phyloP scores from a whole-genome alignment of 2,329 filamentous ascomycete species.

The Lachnellula hyalina region DNA sequence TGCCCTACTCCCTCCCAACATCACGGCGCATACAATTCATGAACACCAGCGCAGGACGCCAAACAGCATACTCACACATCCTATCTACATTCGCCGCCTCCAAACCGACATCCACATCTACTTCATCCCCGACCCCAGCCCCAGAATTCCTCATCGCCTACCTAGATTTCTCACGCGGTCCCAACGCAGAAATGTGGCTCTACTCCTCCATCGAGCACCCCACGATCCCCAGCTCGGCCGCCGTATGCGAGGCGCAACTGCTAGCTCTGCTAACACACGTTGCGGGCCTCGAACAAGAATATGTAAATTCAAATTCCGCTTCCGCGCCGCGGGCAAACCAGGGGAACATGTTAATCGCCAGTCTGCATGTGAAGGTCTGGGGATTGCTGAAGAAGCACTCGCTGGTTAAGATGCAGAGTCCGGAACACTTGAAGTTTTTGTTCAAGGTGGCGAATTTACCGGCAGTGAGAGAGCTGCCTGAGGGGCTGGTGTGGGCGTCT shows the following conservation, averaged over 20 bases:
- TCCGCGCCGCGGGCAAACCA: slow-evolving; percentile 16
- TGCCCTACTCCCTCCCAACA: slow-evolving; percentile 56
- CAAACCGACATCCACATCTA: too few relatives aligned
- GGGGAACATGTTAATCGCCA: slow-evolving; percentile 39
- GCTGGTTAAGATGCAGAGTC: slow-evolving; percentile 21
- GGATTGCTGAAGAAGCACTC: slow-evolving; percentile 28
- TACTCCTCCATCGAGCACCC: slow-evolving; percentile 47
- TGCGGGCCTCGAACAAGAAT: slow-evolving; percentile 25
- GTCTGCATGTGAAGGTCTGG: slow-evolving; percentile 36
- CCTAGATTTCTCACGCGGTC: slow-evolving; percentile 53
- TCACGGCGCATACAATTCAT: slow-evolving; percentile 59
- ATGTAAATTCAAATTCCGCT: slow-evolving; percentile 3
- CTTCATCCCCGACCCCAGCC: slow-evolving; percentile 18
- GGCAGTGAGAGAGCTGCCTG: slow-evolving; percentile 32
- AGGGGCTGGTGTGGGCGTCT: slow-evolving; percentile 50
- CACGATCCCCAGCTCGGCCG: slow-evolving; percentile 13
- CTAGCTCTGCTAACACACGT: slow-evolving; percentile 30
- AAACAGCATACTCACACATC: slow-evolving; percentile 39
- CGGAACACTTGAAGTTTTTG: slow-evolving; percentile 50
- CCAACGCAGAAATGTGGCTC: slow-evolving; percentile 61
- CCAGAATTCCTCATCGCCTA: slow-evolving; percentile 51
- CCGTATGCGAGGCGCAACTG: slow-evolving; percentile 33
- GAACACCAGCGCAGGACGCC: slow-evolving; percentile 34
- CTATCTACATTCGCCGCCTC: slow-evolving; percentile 36
- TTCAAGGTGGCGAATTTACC: slow-evolving; percentile 46